Conservation (phyloP, 2,329 filamentous ascomycete species). For the Mariannaea sp. region DNA sequence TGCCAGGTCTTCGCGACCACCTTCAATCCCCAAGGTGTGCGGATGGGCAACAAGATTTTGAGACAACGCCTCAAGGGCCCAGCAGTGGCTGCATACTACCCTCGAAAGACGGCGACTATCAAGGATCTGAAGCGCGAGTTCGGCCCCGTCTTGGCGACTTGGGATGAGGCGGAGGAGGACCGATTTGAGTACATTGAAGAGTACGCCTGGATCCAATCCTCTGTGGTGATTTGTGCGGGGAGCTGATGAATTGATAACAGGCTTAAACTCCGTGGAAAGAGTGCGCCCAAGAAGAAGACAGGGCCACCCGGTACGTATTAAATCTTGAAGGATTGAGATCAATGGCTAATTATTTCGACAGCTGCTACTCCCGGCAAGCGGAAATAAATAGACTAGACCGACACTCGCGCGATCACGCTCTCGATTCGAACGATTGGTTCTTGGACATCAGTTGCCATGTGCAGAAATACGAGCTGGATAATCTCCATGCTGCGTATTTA, state of each 20-base stretch:
- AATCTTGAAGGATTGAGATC: not conserved
- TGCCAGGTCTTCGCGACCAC: constrained; percentile 90
- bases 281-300: constrained; percentile 86
- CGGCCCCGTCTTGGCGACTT: constrained; percentile 66
- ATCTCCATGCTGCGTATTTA: not conserved
- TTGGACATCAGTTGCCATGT: not conserved
- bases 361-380: constrained; percentile 39
- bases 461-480: not conserved
- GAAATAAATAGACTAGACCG: constrained; percentile 32
- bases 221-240: not conserved
- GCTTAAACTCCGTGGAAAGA: constrained; percentile 81
- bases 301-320: constrained; percentile 47
- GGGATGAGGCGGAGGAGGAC: constrained; percentile 78
- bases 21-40: constrained; percentile 82
- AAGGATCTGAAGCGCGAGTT: constrained; percentile 75
- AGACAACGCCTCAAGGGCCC: constrained; percentile 88
- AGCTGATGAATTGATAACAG: constrained; percentile 50
- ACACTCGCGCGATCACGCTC: constrained; percentile 27
- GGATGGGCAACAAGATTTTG: constrained; percentile 89
- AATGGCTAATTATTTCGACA: constrained; percentile 25
- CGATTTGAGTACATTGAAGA: constrained; percentile 75
- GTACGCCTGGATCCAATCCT: constrained; percentile 46
- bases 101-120: constrained; percentile 72
- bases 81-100: constrained; percentile 85
- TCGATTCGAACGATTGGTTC: constrained; percentile 11